Evolutionary conservation across 441 rosid species (phyloP).

Genomic region (Syzygium syzygioides): DNA sequence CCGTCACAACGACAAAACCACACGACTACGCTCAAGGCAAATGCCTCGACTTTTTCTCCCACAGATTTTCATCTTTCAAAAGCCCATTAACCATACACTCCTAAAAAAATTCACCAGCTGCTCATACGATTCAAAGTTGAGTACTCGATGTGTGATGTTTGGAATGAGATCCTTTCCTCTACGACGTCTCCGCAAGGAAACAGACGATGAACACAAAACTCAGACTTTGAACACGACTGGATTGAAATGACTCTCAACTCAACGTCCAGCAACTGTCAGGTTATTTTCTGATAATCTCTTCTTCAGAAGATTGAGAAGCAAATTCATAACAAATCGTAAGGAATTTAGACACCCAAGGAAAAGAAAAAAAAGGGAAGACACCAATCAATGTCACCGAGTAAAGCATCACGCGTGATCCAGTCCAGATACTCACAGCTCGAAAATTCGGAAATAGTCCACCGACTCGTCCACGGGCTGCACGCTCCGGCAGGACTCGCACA

Average conservation of each 20-base stretch:
- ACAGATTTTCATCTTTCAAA: not conserved
- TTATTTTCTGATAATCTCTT: not conserved
- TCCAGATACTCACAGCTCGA: constrained; percentile 52
- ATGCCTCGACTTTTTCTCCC: not conserved
- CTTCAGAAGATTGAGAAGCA: not conserved
- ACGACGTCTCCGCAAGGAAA: not conserved
- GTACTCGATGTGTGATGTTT: not conserved
- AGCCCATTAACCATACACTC: not conserved
- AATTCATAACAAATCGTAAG: not conserved
- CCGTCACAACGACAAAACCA: not conserved
- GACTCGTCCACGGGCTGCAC: constrained; percentile 79
- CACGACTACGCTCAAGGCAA: not conserved
- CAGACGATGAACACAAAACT: not conserved
- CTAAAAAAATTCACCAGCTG: not conserved
- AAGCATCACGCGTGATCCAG: not conserved
- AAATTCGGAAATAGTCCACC: constrained; percentile 67
- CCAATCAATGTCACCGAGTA: not conserved
- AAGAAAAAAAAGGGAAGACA: not conserved
- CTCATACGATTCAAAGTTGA: not conserved
- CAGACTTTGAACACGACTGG: not conserved
- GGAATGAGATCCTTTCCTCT: not conserved
- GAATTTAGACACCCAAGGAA: not conserved
- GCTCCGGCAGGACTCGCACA: constrained; percentile 60
- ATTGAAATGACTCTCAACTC: not conserved
- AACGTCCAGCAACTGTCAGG: not conserved